Percentiles rank a stretch among this genome's conserved stretches.
Conservation (phyloP, 768 basidiomycete species). For the Mycena pura region DNA sequence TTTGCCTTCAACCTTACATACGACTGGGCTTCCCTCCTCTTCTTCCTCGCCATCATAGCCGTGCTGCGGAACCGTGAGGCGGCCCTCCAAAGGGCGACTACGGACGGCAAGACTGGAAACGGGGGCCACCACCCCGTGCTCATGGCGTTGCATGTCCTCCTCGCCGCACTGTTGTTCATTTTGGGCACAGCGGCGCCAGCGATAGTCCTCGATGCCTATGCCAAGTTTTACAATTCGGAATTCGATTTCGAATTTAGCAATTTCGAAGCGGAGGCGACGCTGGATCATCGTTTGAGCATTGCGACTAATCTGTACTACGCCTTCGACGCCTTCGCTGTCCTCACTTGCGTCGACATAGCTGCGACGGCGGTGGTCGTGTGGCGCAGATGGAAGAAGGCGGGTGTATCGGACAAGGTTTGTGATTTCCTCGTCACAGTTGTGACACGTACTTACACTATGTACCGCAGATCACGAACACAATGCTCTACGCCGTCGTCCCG, state of each 20-base stretch:
- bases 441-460: background rate
- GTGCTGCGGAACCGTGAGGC: conserved; percentile 19
- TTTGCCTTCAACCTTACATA: conserved; percentile 9
- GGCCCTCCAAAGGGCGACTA: background rate
- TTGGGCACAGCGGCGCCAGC: conserved; percentile 21
- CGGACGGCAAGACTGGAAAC: conserved; percentile 19
- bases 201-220: conserved; percentile 10
- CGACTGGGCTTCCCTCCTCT: conserved; percentile 16
- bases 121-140: conserved; percentile 16
- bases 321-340: conserved; percentile 9
- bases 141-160: conserved; percentile 8
- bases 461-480: conserved; percentile 12
- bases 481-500: conserved; percentile 17
- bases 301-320: conserved; percentile 2
- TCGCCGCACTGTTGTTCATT: conserved; percentile 18
- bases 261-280: no score
- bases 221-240: background rate
- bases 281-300: background rate
- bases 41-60: conserved; percentile 17
- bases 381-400: conserved; percentile 13
- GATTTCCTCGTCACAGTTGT: background rate
- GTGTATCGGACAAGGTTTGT: conserved; percentile 14
- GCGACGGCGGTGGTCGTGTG: conserved; percentile 14
- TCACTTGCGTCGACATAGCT: conserved; percentile 18
- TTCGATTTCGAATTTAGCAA: no score